Evolutionary conservation across 768 basidiomycete species (phyloP), one percentile per base, ranked within the genome.

Genomic region (Lactarius pseudohatsudake): DNA sequence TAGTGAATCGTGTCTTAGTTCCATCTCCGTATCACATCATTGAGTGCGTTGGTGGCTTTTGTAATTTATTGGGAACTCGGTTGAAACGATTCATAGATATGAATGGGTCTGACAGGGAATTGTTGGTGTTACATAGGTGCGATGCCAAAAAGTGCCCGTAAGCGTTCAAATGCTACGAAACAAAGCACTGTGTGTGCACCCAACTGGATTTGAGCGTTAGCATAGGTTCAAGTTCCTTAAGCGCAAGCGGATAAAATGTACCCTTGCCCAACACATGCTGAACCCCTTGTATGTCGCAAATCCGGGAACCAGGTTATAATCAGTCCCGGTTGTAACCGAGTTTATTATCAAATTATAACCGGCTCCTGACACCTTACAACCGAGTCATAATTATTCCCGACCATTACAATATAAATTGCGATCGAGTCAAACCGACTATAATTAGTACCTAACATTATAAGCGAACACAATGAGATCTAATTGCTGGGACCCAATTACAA

Each of bases 191-290:
- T 78, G 61, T 78, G 77, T 13, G 75, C 74, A 3, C 77, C 77
- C 18, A 78, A 72, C 77, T 78, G 53, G 7, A 18, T 16, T n/a
- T 22, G 28, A 9, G 13, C 13, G n/a, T 56, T 18, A 47, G 30
- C 16, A 47, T 13, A 15, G 20, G 22, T 30, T 28, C n/a, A 38
- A 50, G 0, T 4, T 7, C 20, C 10, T 11, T 1, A n/a, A 26
- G 30, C 41, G 11, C 34, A 22, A 59, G 16, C 10, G 20, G 8
- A 53, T 55, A 38, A 11, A 28, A 72, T 77, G 53, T 61, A 77
- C 77, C 56, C 77, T 65, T 13, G 76, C 77, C 77, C 77, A 78
- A 61, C 77, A 78, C 77, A 78, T 77, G n/a, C 74, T 72, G 61
- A 78, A 78, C n/a, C 77, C 77, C 65, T 78, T 78, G 66, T 70